Conservation (phyloP, 2,329 filamentous ascomycete genomes). For the Fusarium scirpi region DNA sequence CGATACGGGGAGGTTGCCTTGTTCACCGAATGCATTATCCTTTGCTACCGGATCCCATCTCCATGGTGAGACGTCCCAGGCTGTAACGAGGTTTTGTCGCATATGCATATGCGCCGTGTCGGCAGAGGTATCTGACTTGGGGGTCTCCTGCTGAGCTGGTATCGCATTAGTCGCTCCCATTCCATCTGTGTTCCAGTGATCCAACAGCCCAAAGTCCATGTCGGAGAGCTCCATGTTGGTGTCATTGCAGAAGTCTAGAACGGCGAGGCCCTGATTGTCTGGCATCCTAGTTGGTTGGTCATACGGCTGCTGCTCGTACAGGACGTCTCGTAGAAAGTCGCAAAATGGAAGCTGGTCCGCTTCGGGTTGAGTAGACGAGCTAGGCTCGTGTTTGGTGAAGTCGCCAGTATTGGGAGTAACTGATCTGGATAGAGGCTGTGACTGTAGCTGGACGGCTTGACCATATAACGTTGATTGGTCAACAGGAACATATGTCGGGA, state of each 20-base stretch:
- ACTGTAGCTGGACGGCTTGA: constrained; percentile 24
- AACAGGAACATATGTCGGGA: constrained; percentile 10
- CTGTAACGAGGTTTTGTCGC: constrained; percentile 60
- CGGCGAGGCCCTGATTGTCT: constrained; percentile 57
- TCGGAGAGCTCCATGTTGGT: constrained; percentile 64
- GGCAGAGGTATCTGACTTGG: constrained; percentile 53
- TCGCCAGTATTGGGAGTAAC: constrained; percentile 40
- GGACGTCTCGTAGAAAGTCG: constrained; percentile 63
- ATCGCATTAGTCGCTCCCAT: constrained; percentile 51
- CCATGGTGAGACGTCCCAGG: constrained; percentile 65
- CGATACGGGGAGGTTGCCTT: constrained; percentile 60
- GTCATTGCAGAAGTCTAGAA: constrained; percentile 65
- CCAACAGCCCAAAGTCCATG: constrained; percentile 63
- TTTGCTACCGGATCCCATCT: constrained; percentile 61
- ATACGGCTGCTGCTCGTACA: constrained; percentile 59
- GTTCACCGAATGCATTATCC: constrained; percentile 59
- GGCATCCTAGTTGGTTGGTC: constrained; percentile 50
- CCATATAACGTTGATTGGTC: constrained; percentile 36
- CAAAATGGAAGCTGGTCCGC: constrained; percentile 58
- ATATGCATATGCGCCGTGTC: constrained; percentile 61
- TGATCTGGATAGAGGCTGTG: constrained; percentile 35
- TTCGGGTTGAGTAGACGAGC: constrained; percentile 40
- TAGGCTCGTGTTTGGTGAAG: constrained; percentile 34
- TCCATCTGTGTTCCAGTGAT: constrained; percentile 61
- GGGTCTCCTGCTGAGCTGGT: constrained; percentile 40